phyloP scores from a whole-genome alignment of 169 alveolate species.

The Plasmodium malariae region DNA sequence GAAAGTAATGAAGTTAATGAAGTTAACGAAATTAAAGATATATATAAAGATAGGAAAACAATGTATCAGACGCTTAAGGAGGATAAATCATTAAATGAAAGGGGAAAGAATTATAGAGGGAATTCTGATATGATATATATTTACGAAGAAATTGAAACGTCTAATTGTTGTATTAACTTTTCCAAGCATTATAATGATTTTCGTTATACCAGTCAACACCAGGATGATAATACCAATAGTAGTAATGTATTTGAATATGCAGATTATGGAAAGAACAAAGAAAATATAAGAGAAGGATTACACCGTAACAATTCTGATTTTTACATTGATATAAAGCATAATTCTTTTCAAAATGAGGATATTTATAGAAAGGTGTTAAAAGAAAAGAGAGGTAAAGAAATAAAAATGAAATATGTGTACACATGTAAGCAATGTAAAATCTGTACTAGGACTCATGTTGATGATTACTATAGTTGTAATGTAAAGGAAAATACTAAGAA shows the following conservation, averaged over 20 bases:
- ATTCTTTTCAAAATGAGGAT: conserved; percentile 14
- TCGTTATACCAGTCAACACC: not conserved
- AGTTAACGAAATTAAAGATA: no score
- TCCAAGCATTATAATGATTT: not conserved
- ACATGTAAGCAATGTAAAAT: not conserved
- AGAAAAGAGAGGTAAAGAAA: not conserved
- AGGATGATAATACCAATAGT: not conserved
- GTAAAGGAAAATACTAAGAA: no score
- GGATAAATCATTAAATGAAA: not conserved
- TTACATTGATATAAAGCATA: conserved; percentile 9
- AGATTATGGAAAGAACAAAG: not conserved
- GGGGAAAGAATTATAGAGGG: not conserved
- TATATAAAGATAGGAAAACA: not conserved
- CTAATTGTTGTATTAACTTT: not conserved
- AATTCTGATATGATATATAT: conserved; percentile 18
- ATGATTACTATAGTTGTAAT: not conserved
- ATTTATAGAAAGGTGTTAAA: conserved; percentile 14
- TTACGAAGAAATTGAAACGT: not conserved
- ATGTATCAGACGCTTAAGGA: conserved; percentile 11
- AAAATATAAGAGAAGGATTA: not conserved
- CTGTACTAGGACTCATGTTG: not conserved
- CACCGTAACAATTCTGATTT: not conserved
- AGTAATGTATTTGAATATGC: not conserved
- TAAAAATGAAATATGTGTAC: no score
- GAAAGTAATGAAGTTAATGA: no score